Evolutionary conservation across 805 yeast species (phyloP).

Genomic region (Candida dajiaensis): DNA sequence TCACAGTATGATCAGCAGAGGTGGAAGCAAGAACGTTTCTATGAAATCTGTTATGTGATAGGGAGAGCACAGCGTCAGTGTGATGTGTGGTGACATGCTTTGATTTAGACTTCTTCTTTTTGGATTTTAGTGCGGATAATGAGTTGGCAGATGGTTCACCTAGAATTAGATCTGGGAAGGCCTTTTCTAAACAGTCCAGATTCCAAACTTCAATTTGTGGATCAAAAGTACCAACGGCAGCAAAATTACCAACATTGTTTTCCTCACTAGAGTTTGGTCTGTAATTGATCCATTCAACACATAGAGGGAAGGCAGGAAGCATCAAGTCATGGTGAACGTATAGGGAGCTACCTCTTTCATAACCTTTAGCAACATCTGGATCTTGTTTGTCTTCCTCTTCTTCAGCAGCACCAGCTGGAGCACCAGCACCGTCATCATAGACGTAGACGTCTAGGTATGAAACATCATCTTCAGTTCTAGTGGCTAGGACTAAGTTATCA

Average conservation of each 20-base stretch:
- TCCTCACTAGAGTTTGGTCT: conserved; percentile 41
- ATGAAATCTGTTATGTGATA: conserved; percentile 75
- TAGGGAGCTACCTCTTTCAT: conserved; percentile 64
- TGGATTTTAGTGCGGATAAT: conserved; percentile 17
- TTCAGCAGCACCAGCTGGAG: conserved; percentile 60
- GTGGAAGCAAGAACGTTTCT: conserved; percentile 87
- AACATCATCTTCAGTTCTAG: conserved; percentile 94
- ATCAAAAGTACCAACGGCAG: conserved; percentile 95
- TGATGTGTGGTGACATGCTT: conserved; percentile 69
- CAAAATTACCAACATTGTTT: conserved; percentile 73
- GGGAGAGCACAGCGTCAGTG: conserved; percentile 87
- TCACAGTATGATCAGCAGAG: conserved; percentile 91
- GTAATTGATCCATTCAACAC: conserved; percentile 92
- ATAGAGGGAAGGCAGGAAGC: conserved; percentile 95
- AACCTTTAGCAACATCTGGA: conserved; percentile 69
- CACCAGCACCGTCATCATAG: conserved; percentile 90
- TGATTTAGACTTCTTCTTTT: conserved; percentile 41
- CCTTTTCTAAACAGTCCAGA: conserved; percentile 84
- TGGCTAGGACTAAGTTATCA: conserved; percentile 83
- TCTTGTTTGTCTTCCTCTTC: conserved; percentile 60
- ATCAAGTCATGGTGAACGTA: conserved; percentile 95
- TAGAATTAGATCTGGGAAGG: conserved; percentile 88
- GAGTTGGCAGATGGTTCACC: conserved; percentile 57
- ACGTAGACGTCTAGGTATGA: conserved; percentile 90
- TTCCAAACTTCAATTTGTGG: conserved; percentile 98